These are phyloP conservation scores for Clarireedia hainanense DNA, from an alignment of 2,329 filamentous ascomycete species.

Conservation along the genomic window DNA sequence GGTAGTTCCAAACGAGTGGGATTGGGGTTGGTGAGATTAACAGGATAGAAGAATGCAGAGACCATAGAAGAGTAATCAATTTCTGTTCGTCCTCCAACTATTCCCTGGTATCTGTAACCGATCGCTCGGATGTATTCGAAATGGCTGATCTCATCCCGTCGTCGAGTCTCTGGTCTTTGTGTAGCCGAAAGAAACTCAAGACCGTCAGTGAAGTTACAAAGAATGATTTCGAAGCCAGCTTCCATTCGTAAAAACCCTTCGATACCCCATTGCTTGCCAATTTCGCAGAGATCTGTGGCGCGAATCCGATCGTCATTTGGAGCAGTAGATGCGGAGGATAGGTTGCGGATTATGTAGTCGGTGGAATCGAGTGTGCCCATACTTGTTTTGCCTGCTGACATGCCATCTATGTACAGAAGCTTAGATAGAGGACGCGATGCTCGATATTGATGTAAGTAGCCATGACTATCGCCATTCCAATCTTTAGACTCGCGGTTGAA, in stretches of 20 bases:
- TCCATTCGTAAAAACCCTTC: constrained; percentile 62
- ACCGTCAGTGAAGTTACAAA: constrained; percentile 49
- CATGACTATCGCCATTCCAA: constrained; percentile 24
- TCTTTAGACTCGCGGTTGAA: background rate
- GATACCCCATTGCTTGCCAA: constrained; percentile 47
- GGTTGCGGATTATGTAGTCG: constrained; percentile 45
- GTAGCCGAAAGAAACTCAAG: constrained; percentile 20
- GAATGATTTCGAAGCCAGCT: constrained; percentile 61
- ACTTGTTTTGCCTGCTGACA: constrained; percentile 55
- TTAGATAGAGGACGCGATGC: constrained; percentile 45
- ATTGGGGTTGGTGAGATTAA: constrained; percentile 26
- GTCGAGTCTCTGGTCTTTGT: constrained; percentile 11
- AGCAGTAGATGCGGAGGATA: background rate
- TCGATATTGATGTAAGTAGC: constrained; percentile 61
- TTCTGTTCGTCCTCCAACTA: constrained; percentile 31
- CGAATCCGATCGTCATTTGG: constrained; percentile 42
- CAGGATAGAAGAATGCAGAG: constrained; percentile 24
- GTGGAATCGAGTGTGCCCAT: constrained; percentile 63
- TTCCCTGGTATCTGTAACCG: constrained; percentile 35
- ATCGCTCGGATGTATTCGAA: constrained; percentile 35
- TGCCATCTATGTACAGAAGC: constrained; percentile 65
- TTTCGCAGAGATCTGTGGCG: constrained; percentile 46
- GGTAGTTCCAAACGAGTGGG: constrained; percentile 15
- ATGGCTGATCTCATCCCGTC: background rate
- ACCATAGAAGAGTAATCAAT: constrained; percentile 27